phyloP scores from a whole-genome alignment of 176 grass and related monocot species.

The Oryza coarctata region DNA sequence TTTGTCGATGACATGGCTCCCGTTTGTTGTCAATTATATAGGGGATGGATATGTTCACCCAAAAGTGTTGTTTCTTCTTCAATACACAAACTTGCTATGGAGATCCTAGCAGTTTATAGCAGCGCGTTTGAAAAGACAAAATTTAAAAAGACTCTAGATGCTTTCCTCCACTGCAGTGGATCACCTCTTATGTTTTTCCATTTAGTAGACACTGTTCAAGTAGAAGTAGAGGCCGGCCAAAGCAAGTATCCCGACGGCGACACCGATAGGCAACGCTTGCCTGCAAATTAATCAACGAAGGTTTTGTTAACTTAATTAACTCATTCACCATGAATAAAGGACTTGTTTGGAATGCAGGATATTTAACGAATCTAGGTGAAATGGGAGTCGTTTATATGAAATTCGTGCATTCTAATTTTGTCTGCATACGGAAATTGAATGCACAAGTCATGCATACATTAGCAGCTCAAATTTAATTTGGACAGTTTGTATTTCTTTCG shows the following conservation, averaged over 20 bases:
- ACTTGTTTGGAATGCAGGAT: background rate
- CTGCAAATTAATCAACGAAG: conserved; percentile 31
- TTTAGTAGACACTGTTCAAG: conserved; percentile 70
- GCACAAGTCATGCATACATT: background rate
- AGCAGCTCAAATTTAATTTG: background rate
- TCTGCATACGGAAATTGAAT: background rate
- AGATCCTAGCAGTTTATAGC: background rate
- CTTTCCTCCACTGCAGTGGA: background rate
- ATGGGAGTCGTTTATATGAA: background rate
- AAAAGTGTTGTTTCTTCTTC: background rate
- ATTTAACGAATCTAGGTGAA: background rate
- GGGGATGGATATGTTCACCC: background rate
- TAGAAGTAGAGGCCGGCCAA: conserved; percentile 74
- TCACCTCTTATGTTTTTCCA: background rate
- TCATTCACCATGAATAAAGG: background rate
- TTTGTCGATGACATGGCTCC: background rate
- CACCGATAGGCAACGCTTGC: conserved; percentile 65
- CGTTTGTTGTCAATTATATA: background rate
- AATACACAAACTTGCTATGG: background rate
- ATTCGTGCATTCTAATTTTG: background rate
- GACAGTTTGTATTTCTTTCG: background rate
- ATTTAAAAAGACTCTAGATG: background rate
- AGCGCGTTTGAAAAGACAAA: background rate
- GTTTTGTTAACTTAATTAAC: background rate
- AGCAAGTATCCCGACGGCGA: conserved; percentile 50